A percentile compares a stretch with the other conserved stretches of the same genome.
These are phyloP conservation scores for Isatis lusitanica DNA, from an alignment of 441 rosid genomes.

Conservation along the genomic window DNA sequence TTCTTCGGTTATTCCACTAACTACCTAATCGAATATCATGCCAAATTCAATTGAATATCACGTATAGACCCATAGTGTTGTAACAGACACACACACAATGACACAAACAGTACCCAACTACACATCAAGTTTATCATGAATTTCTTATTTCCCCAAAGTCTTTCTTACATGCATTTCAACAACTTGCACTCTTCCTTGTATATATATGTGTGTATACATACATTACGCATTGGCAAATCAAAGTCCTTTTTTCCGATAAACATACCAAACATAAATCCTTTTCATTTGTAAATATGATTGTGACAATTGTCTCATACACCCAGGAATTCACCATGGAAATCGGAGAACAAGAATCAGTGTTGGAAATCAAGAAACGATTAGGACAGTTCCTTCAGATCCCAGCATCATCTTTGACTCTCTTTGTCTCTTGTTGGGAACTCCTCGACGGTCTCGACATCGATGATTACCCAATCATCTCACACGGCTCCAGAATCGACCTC, in stretches of 20 bases:
- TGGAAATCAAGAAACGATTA: conserved; percentile 51
- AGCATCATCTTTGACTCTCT: conserved; percentile 50
- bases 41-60: conserved; percentile 27
- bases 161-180: conserved; percentile 26
- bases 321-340: conserved; percentile 54
- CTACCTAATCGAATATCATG: conserved; percentile 23
- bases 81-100: conserved; percentile 30
- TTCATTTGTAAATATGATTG: conserved; percentile 40
- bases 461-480: conserved; percentile 68
- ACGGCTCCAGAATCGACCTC: conserved; percentile 73
- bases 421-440: conserved; percentile 73
- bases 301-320: conserved; percentile 44
- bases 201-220: neutral
- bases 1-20: neutral
- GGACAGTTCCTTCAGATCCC: conserved; percentile 54
- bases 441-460: conserved; percentile 84
- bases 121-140: conserved; percentile 22
- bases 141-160: conserved; percentile 20
- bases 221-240: conserved; percentile 4
- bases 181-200: conserved; percentile 16
- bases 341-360: conserved; percentile 48
- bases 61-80: conserved; percentile 3
- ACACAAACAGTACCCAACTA: conserved; percentile 35
- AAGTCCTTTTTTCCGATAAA: neutral
- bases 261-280: neutral